These are phyloP conservation scores for Sanchytrium tribonematis DNA, from an alignment of 371 early-diverging fungal species.

Conservation along the genomic window DNA sequence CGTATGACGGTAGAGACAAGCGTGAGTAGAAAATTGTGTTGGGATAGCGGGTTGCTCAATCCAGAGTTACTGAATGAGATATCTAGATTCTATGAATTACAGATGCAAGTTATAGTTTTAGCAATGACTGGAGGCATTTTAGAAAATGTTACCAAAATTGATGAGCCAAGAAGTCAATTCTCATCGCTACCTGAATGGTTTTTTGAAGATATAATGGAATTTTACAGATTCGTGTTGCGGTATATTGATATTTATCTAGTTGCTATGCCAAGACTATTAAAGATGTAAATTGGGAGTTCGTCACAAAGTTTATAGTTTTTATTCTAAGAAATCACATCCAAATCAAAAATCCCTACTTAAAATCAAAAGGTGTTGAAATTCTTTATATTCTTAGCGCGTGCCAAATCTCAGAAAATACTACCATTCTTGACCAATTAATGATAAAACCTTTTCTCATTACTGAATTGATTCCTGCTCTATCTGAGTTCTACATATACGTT, in stretches of 20 bases:
- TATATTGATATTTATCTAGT: slow-evolving; percentile 12
- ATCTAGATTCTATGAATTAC: slow-evolving; percentile 2
- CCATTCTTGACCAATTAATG: neutral
- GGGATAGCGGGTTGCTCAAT: slow-evolving; percentile 9
- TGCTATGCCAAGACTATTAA: slow-evolving; percentile 28
- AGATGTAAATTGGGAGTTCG: slow-evolving; percentile 27
- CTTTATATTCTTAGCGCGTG: slow-evolving; percentile 9
- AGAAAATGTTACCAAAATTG: slow-evolving; percentile 8
- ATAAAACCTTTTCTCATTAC: neutral
- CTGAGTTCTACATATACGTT: slow-evolving; percentile 24
- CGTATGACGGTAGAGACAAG: neutral
- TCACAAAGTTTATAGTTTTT: slow-evolving; percentile 45
- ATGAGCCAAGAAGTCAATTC: slow-evolving; percentile 10
- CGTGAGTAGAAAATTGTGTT: neutral
- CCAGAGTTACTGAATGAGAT: slow-evolving; percentile 1
- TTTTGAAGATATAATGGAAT: slow-evolving; percentile 49
- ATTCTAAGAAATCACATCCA: slow-evolving; percentile 40
- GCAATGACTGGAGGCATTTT: slow-evolving; percentile 2
- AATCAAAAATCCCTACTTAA: slow-evolving; percentile 75
- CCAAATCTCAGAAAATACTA: neutral
- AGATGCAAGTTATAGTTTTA: neutral
- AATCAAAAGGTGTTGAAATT: slow-evolving; percentile 73
- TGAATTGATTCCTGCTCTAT: neutral
- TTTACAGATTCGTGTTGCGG: slow-evolving; percentile 13
- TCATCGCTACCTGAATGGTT: slow-evolving; percentile 58